Evolutionary conservation across 2,329 filamentous ascomycete species (phyloP).

Genomic region (Penicillium nordicum): DNA sequence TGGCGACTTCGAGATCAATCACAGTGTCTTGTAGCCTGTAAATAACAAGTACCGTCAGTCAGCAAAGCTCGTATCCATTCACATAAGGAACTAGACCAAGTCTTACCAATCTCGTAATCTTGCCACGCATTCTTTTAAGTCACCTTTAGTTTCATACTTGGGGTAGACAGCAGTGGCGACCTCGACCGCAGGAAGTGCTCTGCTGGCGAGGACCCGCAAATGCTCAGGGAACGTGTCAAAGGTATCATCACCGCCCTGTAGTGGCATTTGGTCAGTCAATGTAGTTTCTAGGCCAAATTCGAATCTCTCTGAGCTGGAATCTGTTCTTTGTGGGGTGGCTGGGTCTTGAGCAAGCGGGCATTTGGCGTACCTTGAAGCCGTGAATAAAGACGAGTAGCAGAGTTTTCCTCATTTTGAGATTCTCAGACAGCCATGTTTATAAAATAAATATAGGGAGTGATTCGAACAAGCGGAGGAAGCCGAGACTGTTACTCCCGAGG

Average conservation of each 20-base stretch:
- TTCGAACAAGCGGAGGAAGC: background rate
- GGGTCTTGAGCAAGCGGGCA: background rate
- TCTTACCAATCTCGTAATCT: conserved; percentile 49
- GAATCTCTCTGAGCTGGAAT: background rate
- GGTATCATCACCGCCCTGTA: conserved; percentile 49
- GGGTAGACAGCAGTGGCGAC: conserved; percentile 46
- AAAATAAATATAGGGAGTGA: background rate
- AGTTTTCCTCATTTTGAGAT: conserved; percentile 43
- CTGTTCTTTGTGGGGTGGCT: conserved; percentile 3
- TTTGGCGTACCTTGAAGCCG: conserved; percentile 44
- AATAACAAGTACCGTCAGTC: background rate
- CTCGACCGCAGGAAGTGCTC: conserved; percentile 42
- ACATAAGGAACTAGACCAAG: background rate
- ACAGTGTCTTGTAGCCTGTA: conserved; percentile 80
- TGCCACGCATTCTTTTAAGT: conserved; percentile 45
- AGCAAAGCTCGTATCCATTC: background rate
- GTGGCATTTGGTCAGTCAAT: conserved; percentile 4
- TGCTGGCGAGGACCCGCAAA: conserved; percentile 40
- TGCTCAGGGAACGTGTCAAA: conserved; percentile 48
- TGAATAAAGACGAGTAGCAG: conserved; percentile 49
- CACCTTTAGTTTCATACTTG: conserved; percentile 50
- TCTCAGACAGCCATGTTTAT: background rate
- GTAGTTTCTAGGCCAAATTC: too few relatives aligned
- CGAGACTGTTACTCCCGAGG: too few relatives aligned
- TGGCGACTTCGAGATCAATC: conserved; percentile 87